phyloP scores from a whole-genome alignment of 306 rosid genomes.

The Clitoria ternatea region DNA sequence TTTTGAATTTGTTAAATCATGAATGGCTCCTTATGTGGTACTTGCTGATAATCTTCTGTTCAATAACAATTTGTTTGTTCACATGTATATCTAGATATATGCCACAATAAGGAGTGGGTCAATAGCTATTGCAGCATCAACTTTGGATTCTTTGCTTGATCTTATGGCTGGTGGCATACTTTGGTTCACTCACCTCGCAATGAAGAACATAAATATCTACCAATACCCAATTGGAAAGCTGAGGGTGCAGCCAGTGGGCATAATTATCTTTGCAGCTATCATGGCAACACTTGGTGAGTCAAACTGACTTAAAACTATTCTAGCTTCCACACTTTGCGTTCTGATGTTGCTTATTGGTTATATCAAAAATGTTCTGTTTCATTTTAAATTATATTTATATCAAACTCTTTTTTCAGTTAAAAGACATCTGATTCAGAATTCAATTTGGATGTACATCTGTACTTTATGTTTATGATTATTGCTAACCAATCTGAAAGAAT shows the following conservation, averaged over 20 bases:
- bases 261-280: slow-evolving; percentile 83
- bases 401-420: background rate
- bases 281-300: slow-evolving; percentile 84
- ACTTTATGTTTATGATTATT: background rate
- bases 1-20: background rate
- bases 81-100: slow-evolving; percentile 41
- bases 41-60: background rate
- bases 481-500: slow-evolving; percentile 1
- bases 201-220: slow-evolving; percentile 78
- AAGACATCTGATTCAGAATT: background rate
- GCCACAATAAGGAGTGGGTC: slow-evolving; percentile 72
- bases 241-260: slow-evolving; percentile 95
- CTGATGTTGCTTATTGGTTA: background rate
- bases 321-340: background rate
- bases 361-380: background rate
- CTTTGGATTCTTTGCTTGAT: slow-evolving; percentile 77
- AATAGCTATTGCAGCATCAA: slow-evolving; percentile 79
- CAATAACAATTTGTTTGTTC: slow-evolving; percentile 3
- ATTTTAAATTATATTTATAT: background rate
- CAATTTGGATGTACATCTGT: background rate
- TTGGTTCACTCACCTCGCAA: slow-evolving; percentile 85
- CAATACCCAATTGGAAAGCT: slow-evolving; percentile 86
- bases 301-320: slow-evolving; percentile 15
- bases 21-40: background rate
- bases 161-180: slow-evolving; percentile 95